A percentile compares a stretch with the other conserved stretches of the same genome.
Evolutionary conservation across 257 asterid species (phyloP).

Genomic region (Sherardia arvensis): DNA sequence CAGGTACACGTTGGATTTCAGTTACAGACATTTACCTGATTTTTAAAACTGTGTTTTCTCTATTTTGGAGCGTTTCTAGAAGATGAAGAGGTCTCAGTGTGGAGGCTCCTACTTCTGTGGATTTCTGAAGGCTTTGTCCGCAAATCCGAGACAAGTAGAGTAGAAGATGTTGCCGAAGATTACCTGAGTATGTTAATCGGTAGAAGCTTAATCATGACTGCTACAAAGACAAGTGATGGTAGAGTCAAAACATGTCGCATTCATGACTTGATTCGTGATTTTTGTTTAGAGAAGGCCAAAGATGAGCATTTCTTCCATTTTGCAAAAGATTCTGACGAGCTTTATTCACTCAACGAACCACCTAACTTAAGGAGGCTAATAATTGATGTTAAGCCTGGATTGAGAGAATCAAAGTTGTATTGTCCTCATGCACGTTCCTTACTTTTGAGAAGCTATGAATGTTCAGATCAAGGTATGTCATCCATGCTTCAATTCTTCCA

Average conservation of each 20-base stretch:
- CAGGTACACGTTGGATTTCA: not conserved
- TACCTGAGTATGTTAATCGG: not conserved
- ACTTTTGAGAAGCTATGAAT: no score
- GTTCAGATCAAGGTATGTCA: no score
- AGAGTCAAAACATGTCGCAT: not conserved
- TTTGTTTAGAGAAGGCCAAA: not conserved
- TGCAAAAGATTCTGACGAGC: not conserved
- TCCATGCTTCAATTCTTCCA: no score
- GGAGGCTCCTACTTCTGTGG: not conserved
- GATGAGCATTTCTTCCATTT: not conserved
- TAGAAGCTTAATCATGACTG: not conserved
- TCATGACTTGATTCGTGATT: not conserved
- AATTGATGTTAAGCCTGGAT: no score
- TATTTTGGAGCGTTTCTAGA: not conserved
- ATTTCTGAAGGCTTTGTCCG: not conserved
- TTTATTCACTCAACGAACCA: not conserved
- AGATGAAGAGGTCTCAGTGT: not conserved
- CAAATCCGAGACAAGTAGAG: not conserved
- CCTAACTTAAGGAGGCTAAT: not conserved
- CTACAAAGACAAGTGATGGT: not conserved
- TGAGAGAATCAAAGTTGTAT: no score
- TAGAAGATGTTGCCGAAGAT: not conserved
- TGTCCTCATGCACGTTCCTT: no score
- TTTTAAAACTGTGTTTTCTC: not conserved
- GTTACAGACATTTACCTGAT: slow-evolving; percentile 8